phyloP scores from a whole-genome alignment of 495 filamentous ascomycete genomes.

The Trypethelium eluteriae region DNA sequence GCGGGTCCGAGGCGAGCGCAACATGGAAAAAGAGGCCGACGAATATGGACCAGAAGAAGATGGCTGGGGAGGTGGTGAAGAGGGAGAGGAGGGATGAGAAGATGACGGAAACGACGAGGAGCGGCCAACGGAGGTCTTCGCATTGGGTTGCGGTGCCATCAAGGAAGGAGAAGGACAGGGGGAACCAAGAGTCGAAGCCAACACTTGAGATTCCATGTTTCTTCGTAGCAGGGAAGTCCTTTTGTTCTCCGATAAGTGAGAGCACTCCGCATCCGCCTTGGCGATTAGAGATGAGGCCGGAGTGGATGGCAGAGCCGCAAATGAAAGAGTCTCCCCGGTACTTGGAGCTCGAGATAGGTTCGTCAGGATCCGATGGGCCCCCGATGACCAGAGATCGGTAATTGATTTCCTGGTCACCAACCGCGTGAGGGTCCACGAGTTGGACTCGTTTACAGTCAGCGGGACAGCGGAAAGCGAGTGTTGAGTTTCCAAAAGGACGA shows the following conservation, averaged over 20 bases:
- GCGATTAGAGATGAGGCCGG: constrained; percentile 35
- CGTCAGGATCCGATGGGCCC: constrained; percentile 31
- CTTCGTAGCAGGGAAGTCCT: constrained; percentile 29
- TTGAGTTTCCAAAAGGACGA: constrained; percentile 36
- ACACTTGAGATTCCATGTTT: constrained; percentile 32
- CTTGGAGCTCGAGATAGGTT: constrained; percentile 22
- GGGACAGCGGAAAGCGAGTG: constrained; percentile 38
- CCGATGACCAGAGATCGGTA: constrained; percentile 38
- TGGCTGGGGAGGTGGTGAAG: constrained; percentile 39
- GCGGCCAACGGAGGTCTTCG: constrained; percentile 39
- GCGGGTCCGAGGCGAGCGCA: constrained; percentile 39
- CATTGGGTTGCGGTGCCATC: constrained; percentile 33
- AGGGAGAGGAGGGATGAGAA: constrained; percentile 35
- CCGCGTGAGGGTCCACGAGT: constrained; percentile 36
- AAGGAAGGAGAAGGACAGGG: constrained; percentile 37
- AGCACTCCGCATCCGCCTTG: constrained; percentile 38
- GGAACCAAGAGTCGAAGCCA: constrained; percentile 38
- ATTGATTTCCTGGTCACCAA: constrained; percentile 36
- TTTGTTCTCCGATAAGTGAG: constrained; percentile 33
- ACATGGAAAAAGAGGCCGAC: constrained; percentile 38
- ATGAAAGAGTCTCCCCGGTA: constrained; percentile 42
- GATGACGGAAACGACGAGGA: constrained; percentile 34
- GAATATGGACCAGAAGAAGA: constrained; percentile 38
- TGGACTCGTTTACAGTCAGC: constrained; percentile 35
- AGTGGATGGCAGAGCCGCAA: constrained; percentile 38